These are phyloP conservation scores for Posidonia australis DNA, from an alignment of 106 monocot genomes.

Conservation along the genomic window DNA sequence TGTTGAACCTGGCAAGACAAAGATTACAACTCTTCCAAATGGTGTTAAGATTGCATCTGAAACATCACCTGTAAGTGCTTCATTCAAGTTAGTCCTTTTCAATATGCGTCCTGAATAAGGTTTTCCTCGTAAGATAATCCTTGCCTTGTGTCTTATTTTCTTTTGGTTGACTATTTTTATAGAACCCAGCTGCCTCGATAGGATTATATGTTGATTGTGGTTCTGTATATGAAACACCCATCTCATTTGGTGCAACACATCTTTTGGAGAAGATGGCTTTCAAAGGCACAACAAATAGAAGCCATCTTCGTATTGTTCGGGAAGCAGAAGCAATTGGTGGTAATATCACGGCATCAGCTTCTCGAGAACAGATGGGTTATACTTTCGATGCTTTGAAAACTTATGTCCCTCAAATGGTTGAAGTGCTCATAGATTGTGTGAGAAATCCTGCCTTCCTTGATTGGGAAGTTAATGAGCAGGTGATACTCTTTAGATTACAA, in stretches of 20 bases:
- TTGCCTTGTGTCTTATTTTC: neutral
- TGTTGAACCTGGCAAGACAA: slow-evolving; percentile 58
- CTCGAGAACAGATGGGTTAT: slow-evolving; percentile 74
- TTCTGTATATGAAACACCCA: slow-evolving; percentile 56
- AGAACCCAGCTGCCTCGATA: slow-evolving; percentile 73
- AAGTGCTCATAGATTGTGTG: slow-evolving; percentile 65
- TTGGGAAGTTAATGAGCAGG: slow-evolving; percentile 90
- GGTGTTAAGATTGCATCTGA: slow-evolving; percentile 77
- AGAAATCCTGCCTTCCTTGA: slow-evolving; percentile 69
- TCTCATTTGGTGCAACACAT: slow-evolving; percentile 44
- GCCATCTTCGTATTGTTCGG: slow-evolving; percentile 59
- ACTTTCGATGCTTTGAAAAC: slow-evolving; percentile 67
- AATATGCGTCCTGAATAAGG: no score
- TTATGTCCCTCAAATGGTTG: slow-evolving; percentile 73
- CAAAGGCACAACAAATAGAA: slow-evolving; percentile 65
- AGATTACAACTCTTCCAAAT: slow-evolving; percentile 64
- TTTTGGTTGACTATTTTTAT: neutral
- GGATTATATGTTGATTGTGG: slow-evolving; percentile 66
- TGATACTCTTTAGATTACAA: slow-evolving; percentile 2
- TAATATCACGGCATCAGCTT: slow-evolving; percentile 51
- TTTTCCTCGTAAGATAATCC: neutral
- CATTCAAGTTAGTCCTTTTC: neutral
- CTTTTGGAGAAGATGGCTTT: slow-evolving; percentile 70
- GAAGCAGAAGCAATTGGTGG: slow-evolving; percentile 80
- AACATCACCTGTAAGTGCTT: slow-evolving; percentile 44